A percentile compares a stretch with the other conserved stretches of the same genome.
Conservation (phyloP, 148 eudicot species). For the Suaeda aralocaspica region DNA sequence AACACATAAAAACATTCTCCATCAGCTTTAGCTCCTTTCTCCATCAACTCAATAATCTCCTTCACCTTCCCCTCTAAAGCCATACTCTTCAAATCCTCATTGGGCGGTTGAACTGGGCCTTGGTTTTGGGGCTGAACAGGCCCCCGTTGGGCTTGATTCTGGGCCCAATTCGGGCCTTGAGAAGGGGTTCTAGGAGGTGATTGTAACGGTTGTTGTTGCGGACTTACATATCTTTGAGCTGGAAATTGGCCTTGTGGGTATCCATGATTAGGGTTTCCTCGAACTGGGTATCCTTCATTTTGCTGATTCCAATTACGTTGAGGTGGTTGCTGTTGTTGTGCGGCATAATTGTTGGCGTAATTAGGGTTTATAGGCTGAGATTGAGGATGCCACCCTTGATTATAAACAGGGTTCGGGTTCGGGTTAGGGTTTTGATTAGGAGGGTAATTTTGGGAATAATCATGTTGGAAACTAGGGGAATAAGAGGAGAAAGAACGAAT, state of each 20-base stretch:
- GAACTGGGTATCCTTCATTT: slow-evolving; percentile 30
- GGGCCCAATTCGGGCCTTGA: not conserved
- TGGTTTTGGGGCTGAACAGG: slow-evolving; percentile 21
- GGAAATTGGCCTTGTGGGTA: slow-evolving; percentile 26
- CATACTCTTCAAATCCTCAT: slow-evolving; percentile 53
- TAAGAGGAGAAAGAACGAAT: slow-evolving; percentile 24
- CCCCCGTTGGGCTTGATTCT: slow-evolving; percentile 13
- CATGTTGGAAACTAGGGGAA: slow-evolving; percentile 19
- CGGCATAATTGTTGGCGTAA: slow-evolving; percentile 30
- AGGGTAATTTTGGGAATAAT: slow-evolving; percentile 15
- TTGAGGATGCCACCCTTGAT: slow-evolving; percentile 28
- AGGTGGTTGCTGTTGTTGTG: slow-evolving; percentile 20
- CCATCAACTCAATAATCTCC: slow-evolving; percentile 60
- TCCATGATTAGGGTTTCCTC: slow-evolving; percentile 25
- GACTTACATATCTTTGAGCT: not conserved
- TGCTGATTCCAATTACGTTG: slow-evolving; percentile 36
- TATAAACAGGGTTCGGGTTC: slow-evolving; percentile 16
- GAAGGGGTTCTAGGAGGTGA: slow-evolving; percentile 8
- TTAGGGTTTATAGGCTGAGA: slow-evolving; percentile 28
- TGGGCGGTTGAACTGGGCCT: not conserved
- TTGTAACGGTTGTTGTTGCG: not conserved
- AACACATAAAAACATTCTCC: slow-evolving; percentile 52
- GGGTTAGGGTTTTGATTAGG: slow-evolving; percentile 22
- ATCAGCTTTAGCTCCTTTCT: slow-evolving; percentile 50
- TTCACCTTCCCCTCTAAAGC: slow-evolving; percentile 69